Evolutionary conservation across 768 basidiomycete species (phyloP).

Genomic region (Xanthoconium purpureum): DNA sequence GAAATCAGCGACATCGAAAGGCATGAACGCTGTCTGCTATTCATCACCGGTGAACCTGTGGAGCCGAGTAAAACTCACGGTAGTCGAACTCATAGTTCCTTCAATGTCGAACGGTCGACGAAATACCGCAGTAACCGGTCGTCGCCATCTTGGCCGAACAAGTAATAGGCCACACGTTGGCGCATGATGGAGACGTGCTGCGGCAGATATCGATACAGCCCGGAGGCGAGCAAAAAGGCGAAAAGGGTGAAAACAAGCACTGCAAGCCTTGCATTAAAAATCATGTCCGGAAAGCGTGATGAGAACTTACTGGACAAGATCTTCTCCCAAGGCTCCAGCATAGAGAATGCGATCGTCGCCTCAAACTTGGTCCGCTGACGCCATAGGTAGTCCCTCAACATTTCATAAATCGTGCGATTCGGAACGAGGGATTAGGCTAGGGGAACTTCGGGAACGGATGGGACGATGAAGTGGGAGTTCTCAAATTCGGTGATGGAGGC

Average conservation of each 20-base stretch:
- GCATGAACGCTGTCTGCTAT: slow-evolving; percentile 5
- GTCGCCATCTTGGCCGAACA: slow-evolving; percentile 52
- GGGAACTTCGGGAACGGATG: not conserved
- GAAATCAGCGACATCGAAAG: slow-evolving; percentile 1
- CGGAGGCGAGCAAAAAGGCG: slow-evolving; percentile 47
- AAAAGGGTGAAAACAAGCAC: slow-evolving; percentile 42
- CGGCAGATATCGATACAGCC: slow-evolving; percentile 58
- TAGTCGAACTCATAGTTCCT: slow-evolving; percentile 24
- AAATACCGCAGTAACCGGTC: slow-evolving; percentile 32
- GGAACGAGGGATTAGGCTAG: not conserved
- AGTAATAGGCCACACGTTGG: slow-evolving; percentile 58
- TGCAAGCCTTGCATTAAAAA: slow-evolving; percentile 24
- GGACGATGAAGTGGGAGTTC: not conserved
- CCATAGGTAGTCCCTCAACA: slow-evolving; percentile 31
- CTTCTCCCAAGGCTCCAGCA: slow-evolving; percentile 74
- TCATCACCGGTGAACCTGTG: slow-evolving; percentile 2
- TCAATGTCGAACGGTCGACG: slow-evolving; percentile 28
- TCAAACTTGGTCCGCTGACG: slow-evolving; percentile 40
- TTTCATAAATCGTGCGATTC: slow-evolving; percentile 17
- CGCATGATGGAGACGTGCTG: slow-evolving; percentile 54
- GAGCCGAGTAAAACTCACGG: slow-evolving; percentile 13
- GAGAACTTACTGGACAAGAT: slow-evolving; percentile 49
- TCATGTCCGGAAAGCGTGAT: not conserved
- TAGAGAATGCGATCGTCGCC: slow-evolving; percentile 54
- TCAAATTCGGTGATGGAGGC: not conserved